A percentile compares a stretch with the other conserved stretches of the same genome.
Conservation (phyloP, 345 rosid species). For the Gynandropsis gynandra region DNA sequence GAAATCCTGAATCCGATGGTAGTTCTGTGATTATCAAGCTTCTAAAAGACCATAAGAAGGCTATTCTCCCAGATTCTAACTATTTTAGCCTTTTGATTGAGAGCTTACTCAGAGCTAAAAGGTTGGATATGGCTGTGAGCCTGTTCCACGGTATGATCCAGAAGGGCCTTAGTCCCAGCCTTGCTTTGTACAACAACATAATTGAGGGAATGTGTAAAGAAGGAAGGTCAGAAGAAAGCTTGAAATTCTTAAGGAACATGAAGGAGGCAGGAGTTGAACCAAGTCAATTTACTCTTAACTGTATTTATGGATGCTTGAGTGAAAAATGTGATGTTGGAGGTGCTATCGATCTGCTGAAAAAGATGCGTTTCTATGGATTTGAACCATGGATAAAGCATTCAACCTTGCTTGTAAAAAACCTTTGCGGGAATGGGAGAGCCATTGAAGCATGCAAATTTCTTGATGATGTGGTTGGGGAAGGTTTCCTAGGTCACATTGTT, state of each 20-base stretch:
- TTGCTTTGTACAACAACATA: conserved; percentile 45
- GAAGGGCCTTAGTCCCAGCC: conserved; percentile 34
- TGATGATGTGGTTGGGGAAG: conserved; percentile 54
- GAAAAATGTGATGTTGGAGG: conserved; percentile 46
- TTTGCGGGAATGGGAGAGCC: conserved; percentile 48
- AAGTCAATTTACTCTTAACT: conserved; percentile 55
- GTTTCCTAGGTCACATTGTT: conserved; percentile 66
- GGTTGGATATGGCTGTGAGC: conserved; percentile 51
- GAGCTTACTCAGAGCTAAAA: conserved; percentile 37
- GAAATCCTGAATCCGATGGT: conserved; percentile 21
- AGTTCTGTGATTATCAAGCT: conserved; percentile 27
- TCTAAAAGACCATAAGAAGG: conserved; percentile 29
- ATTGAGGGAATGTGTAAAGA: conserved; percentile 58
- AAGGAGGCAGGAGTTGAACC: conserved; percentile 50
- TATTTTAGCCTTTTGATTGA: conserved; percentile 47
- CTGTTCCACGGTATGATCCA: conserved; percentile 49
- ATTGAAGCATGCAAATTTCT: conserved; percentile 62
- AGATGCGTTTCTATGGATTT: conserved; percentile 65
- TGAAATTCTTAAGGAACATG: conserved; percentile 52
- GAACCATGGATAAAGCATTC: conserved; percentile 80
- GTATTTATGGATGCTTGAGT: conserved; percentile 66
- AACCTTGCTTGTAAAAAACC: conserved; percentile 49
- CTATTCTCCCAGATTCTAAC: conserved; percentile 31
- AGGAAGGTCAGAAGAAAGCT: conserved; percentile 58
- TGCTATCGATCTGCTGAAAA: conserved; percentile 50